These are phyloP conservation scores for Camellia japonica DNA, from an alignment of 148 eudicot species.

Conservation along the genomic window DNA sequence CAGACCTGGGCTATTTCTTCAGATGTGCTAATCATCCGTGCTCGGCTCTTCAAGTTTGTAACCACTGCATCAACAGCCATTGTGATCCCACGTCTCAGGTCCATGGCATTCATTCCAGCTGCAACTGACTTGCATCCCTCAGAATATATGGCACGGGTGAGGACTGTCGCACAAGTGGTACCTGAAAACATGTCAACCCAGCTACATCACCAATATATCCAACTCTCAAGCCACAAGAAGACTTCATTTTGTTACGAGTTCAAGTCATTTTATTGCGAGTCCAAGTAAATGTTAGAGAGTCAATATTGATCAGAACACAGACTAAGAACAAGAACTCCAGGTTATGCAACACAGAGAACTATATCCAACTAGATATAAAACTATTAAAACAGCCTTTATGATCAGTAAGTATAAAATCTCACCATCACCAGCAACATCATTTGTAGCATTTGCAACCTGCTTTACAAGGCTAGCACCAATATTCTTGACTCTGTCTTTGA, in stretches of 20 bases:
- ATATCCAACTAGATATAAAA: neutral
- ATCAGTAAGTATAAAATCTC: constrained; percentile 3
- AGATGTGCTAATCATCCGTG: constrained; percentile 43
- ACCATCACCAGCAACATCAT: constrained; percentile 85
- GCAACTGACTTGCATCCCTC: constrained; percentile 82
- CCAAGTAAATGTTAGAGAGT: neutral
- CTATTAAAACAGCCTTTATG: neutral
- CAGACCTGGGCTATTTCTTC: constrained; percentile 45
- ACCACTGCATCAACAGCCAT: constrained; percentile 55
- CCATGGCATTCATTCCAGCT: constrained; percentile 85
- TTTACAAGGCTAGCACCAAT: constrained; percentile 76
- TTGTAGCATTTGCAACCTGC: constrained; percentile 73
- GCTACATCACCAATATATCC: neutral
- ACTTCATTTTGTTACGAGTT: neutral
- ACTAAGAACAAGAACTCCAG: neutral
- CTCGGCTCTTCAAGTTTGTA: constrained; percentile 41
- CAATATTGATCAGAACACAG: neutral
- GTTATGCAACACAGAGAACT: neutral
- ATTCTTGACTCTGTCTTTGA: constrained; percentile 54
- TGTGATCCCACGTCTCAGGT: constrained; percentile 52
- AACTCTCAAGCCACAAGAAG: neutral
- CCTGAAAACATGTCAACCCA: constrained; percentile 35
- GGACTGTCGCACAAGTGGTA: constrained; percentile 72
- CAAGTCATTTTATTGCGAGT: neutral
- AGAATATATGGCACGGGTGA: constrained; percentile 57